Evolutionary conservation across 2,329 filamentous ascomycete genomes (phyloP).

Genomic region (Penicillium aurantiogriseum): DNA sequence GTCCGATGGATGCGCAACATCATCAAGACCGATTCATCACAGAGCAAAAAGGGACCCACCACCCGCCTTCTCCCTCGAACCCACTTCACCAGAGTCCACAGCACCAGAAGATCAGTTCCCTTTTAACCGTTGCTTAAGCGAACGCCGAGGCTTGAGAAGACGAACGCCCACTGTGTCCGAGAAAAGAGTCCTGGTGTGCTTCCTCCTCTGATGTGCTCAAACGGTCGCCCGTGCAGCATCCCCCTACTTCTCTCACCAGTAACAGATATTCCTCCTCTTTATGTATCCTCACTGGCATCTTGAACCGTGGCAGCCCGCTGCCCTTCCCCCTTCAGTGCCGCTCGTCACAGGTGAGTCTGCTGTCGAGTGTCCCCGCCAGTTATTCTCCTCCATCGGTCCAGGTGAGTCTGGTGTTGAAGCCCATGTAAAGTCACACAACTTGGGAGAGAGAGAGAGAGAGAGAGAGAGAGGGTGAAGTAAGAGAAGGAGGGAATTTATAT

Average conservation of each 20-base stretch:
- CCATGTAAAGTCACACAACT: background rate
- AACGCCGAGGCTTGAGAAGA: slow-evolving; percentile 9
- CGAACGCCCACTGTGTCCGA: slow-evolving; percentile 8
- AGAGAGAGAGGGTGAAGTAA: background rate
- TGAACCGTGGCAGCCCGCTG: background rate
- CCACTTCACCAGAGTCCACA: slow-evolving; percentile 9
- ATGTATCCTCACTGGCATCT: background rate
- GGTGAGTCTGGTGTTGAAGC: background rate
- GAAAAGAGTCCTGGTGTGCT: slow-evolving; percentile 4
- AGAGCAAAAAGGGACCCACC: background rate
- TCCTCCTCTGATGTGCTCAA: slow-evolving; percentile 3
- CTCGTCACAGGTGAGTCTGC: background rate
- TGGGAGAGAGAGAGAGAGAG: background rate
- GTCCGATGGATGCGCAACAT: slow-evolving; percentile 7
- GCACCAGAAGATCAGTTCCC: background rate
- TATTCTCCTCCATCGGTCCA: background rate
- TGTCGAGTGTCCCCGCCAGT: background rate
- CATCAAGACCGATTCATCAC: slow-evolving; percentile 6
- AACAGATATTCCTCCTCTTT: background rate
- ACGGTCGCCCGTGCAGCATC: slow-evolving; percentile 6
- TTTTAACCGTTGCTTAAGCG: slow-evolving; percentile 3
- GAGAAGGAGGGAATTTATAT: background rate
- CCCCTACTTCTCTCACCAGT: slow-evolving; percentile 2
- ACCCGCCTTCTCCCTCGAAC: slow-evolving; percentile 1
- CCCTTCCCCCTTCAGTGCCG: background rate